Conservation (phyloP, 495 filamentous ascomycete species). For the Aspergillus homomorphus region DNA sequence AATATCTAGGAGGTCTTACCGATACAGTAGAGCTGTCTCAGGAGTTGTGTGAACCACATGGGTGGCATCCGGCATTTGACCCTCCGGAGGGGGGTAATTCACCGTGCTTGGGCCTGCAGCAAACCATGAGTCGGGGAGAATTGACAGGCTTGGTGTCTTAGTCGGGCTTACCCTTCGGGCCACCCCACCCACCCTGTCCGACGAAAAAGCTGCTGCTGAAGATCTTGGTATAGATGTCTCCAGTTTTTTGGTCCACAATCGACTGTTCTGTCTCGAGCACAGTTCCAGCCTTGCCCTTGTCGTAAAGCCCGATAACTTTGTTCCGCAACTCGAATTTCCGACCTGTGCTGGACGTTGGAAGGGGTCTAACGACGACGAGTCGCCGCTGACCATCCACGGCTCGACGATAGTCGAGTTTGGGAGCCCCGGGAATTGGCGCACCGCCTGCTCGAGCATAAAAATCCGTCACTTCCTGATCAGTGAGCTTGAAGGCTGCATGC, state of each 20-base stretch:
- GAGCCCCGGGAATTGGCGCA: conserved; percentile 68
- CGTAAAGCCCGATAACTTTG: conserved; percentile 84
- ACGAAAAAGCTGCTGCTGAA: conserved; percentile 73
- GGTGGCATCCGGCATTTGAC: conserved; percentile 69
- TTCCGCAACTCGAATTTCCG: conserved; percentile 70
- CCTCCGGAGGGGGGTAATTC: conserved; percentile 71
- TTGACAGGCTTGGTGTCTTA: background rate
- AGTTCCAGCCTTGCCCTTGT: conserved; percentile 81
- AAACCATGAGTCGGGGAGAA: background rate
- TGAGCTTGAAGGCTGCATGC: conserved; percentile 70
- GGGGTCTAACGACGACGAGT: conserved; percentile 71
- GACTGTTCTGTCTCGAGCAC: conserved; percentile 78
- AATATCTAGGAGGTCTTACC: conserved; percentile 28
- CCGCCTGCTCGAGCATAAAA: conserved; percentile 67
- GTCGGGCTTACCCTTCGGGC: conserved; percentile 65
- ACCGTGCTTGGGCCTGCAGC: conserved; percentile 60
- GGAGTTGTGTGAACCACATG: conserved; percentile 62
- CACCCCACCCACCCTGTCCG: conserved; percentile 83
- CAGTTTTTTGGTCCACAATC: conserved; percentile 65
- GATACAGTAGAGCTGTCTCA: conserved; percentile 73
- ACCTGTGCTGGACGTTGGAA: conserved; percentile 70
- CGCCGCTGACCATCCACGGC: conserved; percentile 84
- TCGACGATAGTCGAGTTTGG: conserved; percentile 68
- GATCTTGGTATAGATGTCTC: conserved; percentile 69
- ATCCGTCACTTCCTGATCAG: conserved; percentile 74